phyloP scores from a whole-genome alignment of 2,329 filamentous ascomycete species.

The Colletotrichum sojae region DNA sequence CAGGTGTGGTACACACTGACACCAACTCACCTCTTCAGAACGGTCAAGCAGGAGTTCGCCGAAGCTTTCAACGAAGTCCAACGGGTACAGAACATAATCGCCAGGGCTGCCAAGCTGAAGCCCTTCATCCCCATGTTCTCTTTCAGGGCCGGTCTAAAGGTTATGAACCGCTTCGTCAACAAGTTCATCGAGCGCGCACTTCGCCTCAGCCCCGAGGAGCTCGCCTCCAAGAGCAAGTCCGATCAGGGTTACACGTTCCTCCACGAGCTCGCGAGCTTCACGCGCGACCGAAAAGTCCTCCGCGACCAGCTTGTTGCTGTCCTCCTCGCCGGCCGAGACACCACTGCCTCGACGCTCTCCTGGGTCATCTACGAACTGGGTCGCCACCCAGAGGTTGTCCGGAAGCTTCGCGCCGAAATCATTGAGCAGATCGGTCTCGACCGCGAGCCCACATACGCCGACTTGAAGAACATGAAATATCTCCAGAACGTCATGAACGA shows the following conservation, averaged over 20 bases:
- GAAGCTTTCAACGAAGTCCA: slow-evolving; percentile 87
- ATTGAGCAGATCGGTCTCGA: slow-evolving; percentile 74
- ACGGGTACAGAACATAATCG: slow-evolving; percentile 77
- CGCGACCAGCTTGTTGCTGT: slow-evolving; percentile 89
- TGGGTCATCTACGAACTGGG: slow-evolving; percentile 89
- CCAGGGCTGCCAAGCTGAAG: slow-evolving; percentile 75
- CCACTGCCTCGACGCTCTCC: slow-evolving; percentile 84
- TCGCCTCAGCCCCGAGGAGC: slow-evolving; percentile 77
- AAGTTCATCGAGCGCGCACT: slow-evolving; percentile 84
- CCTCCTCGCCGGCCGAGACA: slow-evolving; percentile 88
- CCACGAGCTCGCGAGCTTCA: slow-evolving; percentile 86
- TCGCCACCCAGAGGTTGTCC: slow-evolving; percentile 75
- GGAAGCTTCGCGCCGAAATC: slow-evolving; percentile 82
- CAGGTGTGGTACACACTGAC: slow-evolving; percentile 9
- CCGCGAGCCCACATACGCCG: slow-evolving; percentile 77
- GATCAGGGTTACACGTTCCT: slow-evolving; percentile 86
- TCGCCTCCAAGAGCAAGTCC: slow-evolving; percentile 79
- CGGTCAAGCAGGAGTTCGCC: slow-evolving; percentile 78
- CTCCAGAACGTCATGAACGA: slow-evolving; percentile 82
- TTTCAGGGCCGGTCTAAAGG: slow-evolving; percentile 75
- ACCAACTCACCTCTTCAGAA: slow-evolving; percentile 51
- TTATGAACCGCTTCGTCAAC: slow-evolving; percentile 83
- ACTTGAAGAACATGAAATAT: slow-evolving; percentile 92
- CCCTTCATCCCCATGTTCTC: slow-evolving; percentile 72
- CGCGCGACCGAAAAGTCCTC: slow-evolving; percentile 78